These are phyloP conservation scores for Russula earlei DNA, from an alignment of 768 basidiomycete genomes.

Conservation along the genomic window DNA sequence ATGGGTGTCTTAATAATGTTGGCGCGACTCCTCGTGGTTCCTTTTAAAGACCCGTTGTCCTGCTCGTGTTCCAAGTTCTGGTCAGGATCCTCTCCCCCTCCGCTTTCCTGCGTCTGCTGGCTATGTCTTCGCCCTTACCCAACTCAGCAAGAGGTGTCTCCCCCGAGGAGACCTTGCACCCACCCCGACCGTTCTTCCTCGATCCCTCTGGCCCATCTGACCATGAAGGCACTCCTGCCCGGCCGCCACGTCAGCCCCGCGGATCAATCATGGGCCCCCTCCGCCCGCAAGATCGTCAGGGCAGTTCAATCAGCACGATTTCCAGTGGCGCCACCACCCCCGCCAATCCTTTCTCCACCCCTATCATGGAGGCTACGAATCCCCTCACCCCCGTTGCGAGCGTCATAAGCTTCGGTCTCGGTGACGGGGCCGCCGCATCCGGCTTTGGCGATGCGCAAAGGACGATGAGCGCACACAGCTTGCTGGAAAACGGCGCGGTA, in stretches of 20 bases:
- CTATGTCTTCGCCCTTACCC: constrained; percentile 1
- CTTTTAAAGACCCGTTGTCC: constrained; percentile 11
- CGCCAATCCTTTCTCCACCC: constrained; percentile 23
- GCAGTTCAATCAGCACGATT: constrained; percentile 5
- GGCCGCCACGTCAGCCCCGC: not conserved
- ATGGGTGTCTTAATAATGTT: not conserved
- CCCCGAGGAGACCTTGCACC: constrained; percentile 1
- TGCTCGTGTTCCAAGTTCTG: not conserved
- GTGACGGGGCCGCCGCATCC: constrained; percentile 26
- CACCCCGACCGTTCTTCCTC: constrained; percentile 15
- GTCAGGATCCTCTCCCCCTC: not conserved
- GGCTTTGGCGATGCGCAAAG: constrained; percentile 28
- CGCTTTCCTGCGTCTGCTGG: not conserved
- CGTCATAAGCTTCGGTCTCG: constrained; percentile 35
- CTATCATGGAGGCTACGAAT: constrained; percentile 25
- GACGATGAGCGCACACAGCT: constrained; percentile 32
- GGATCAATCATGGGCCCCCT: constrained; percentile 6
- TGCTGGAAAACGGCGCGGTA: constrained; percentile 33
- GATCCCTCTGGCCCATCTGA: constrained; percentile 3
- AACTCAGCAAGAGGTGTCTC: not conserved
- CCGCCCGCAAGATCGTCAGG: constrained; percentile 12
- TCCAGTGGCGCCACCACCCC: constrained; percentile 22
- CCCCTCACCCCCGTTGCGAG: constrained; percentile 47
- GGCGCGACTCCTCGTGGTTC: not conserved
- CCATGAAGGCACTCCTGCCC: not conserved